Base-by-base conservation (phyloP, 441 rosid genomes). In the Euphorbia celastroides region DNA sequence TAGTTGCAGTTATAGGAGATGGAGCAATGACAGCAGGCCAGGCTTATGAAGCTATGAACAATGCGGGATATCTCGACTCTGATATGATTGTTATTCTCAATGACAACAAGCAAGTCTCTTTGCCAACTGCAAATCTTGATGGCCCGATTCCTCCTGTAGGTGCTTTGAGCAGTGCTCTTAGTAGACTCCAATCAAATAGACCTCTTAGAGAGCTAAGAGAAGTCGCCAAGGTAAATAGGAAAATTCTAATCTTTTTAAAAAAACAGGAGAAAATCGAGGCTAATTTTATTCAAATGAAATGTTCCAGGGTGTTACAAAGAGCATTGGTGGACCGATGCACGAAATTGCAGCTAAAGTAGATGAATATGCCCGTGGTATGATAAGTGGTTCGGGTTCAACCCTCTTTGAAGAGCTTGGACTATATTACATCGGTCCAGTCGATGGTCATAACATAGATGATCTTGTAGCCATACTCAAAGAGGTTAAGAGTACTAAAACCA, bases 11-110 rank as follows among this genome's bases (percentile, higher is more conserved):
- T 20, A 80, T 82, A 0, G 86, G 83, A 5, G 86, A 84, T 8
- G 86, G 88, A 27, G 86, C 86, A 11, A 82, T 82, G 88, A 82
- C 83, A 0, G 84, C 82, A 0, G 84, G 88, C 64, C 80, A 77
- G 68, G 82, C 83, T 1, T 84, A 84, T 14, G 86, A 82, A 62
- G 86, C 86, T 17, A 77, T 84, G 80, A 84, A 79, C 73, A 84
- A 84, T 54, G 82, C 86, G 7, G 86, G 86, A 30, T 80, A 63
- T 72, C 80, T 82, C 26, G 79, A 80, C 46, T 59, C 84, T 0
- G 75, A 82, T 48, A 72, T 82, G 22, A 82, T 84, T n/a, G 44
- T 84, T 22, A 77, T 84, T 42, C 69, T 84, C 46, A 84, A 84
- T 31, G 86, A 82, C 42, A 82, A 80, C 26, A 46, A 72, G 30